Evolutionary conservation across 179 eudicot species (phyloP).

Genomic region (Spinacia oleracea): DNA sequence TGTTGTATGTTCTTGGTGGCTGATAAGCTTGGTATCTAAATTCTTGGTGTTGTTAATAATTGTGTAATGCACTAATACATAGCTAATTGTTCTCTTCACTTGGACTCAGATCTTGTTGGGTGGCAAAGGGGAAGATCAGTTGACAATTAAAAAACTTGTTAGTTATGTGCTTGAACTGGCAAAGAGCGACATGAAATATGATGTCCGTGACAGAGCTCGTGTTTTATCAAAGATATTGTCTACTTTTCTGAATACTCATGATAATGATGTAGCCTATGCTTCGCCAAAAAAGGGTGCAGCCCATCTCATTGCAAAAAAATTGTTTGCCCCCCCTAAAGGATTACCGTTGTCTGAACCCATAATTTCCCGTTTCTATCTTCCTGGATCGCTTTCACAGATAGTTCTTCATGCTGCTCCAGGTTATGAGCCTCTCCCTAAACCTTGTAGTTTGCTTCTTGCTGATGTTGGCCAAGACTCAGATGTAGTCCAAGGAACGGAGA

Average conservation of each 20-base stretch:
- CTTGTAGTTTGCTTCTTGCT: slow-evolving; percentile 58
- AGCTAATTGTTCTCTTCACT: slow-evolving; percentile 8
- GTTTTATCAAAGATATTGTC: slow-evolving; percentile 56
- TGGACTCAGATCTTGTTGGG: slow-evolving; percentile 55
- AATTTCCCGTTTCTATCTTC: slow-evolving; percentile 77
- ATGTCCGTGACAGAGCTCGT: slow-evolving; percentile 93
- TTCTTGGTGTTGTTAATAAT: slow-evolving; percentile 16
- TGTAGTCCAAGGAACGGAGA: slow-evolving; percentile 31
- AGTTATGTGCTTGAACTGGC: slow-evolving; percentile 78
- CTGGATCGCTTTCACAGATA: slow-evolving; percentile 96
- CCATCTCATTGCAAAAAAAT: slow-evolving; percentile 42
- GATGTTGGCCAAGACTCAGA: slow-evolving; percentile 33
- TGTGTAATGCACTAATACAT: slow-evolving; percentile 9
- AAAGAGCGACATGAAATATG: slow-evolving; percentile 78
- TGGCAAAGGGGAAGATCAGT: slow-evolving; percentile 55
- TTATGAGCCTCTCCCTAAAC: slow-evolving; percentile 92
- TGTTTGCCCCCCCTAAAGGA: slow-evolving; percentile 48
- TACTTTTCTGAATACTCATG: slow-evolving; percentile 34
- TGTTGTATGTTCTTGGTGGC: neutral
- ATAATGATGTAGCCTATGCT: slow-evolving; percentile 34
- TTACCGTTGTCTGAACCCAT: slow-evolving; percentile 43
- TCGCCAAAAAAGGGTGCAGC: slow-evolving; percentile 37
- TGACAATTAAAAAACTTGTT: slow-evolving; percentile 38
- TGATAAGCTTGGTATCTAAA: neutral
- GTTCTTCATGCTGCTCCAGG: slow-evolving; percentile 99